Evolutionary conservation across 192 early-diverging fungal species (phyloP), one percentile per base, ranked within the genome.

Genomic region (Dissophora globulifera): DNA sequence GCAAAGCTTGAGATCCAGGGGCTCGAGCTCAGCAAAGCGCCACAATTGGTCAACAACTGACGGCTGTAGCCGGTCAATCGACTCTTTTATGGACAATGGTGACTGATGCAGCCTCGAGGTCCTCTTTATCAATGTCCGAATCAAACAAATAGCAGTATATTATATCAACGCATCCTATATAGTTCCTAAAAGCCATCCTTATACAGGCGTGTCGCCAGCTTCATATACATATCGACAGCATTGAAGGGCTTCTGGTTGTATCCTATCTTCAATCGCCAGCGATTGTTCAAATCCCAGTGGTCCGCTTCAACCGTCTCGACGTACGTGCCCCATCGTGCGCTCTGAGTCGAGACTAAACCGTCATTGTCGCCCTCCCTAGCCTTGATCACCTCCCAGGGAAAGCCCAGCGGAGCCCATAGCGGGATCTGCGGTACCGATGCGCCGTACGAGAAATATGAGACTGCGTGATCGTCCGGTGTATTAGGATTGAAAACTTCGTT

Each of bases 241-340:
- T 92, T 87, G 81, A 94, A 92, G 7, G 80, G 74, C 17, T 75
- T 63, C 27, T 79, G 61, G 43, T 58, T 50, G 19, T 64, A 59
- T 15, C 80, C 80, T 50, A 81, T 66, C 50, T 81, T 81, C 52
- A 78, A 54, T 52, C 80, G 70, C 80, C 67, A 70, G 51, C 72
- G 62, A 70, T 81, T 66, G 35, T 75, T 92, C 45, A 98, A 86
- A 80, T 93, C 93, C 92, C 94, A 98, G 78, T 98, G 95, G 58
- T 96, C 92, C 20, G 90, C 90, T 41, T 89, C 78, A 10, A 95
- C 85, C 15, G 92, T 91, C 46, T 91, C 89, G 41, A 94, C 72
- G 62, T 95, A 96, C 42, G 88, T 75, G 12, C 96, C 96, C 96
- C 94, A 98, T 68, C 84, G 84, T 4, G 96, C 95, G 67, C 90